Evolutionary conservation across 2,329 filamentous ascomycete species (phyloP).

Genomic region (Orbilia brochopaga): DNA sequence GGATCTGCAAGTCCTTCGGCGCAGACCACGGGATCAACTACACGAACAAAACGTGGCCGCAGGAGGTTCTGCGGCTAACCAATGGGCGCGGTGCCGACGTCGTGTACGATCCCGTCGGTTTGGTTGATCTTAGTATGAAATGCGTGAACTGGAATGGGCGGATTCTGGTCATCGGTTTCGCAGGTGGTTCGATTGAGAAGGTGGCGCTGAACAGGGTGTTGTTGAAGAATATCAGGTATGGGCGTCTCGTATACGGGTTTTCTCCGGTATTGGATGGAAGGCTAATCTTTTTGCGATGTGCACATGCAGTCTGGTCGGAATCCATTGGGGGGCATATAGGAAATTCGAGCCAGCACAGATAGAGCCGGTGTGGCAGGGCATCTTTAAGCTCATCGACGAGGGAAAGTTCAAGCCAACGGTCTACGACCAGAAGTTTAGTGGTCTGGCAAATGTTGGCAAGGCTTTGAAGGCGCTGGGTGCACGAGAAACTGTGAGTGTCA

Average conservation of each 20-base stretch:
- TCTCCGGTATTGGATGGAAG: not conserved
- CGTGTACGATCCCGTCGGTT: constrained; percentile 90
- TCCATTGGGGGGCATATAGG: constrained; percentile 90
- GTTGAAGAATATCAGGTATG: constrained; percentile 59
- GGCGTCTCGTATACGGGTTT: not conserved
- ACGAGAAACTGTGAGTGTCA: constrained; percentile 67
- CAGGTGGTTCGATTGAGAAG: constrained; percentile 84
- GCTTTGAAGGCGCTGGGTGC: constrained; percentile 79
- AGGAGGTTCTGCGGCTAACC: constrained; percentile 76
- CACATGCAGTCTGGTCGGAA: constrained; percentile 71
- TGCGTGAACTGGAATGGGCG: constrained; percentile 93
- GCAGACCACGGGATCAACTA: constrained; percentile 87
- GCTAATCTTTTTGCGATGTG: not conserved
- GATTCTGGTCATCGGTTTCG: constrained; percentile 86
- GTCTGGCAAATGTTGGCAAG: constrained; percentile 76
- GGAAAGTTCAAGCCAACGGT: constrained; percentile 83
- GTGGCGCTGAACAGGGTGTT: constrained; percentile 90
- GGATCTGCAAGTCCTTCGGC: constrained; percentile 78
- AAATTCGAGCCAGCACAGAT: constrained; percentile 74
- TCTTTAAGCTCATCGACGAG: constrained; percentile 76
- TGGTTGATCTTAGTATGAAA: constrained; percentile 86
- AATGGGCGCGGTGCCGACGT: constrained; percentile 81
- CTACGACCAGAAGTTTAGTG: constrained; percentile 83
- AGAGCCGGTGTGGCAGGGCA: constrained; percentile 76
- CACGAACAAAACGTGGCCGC: constrained; percentile 67